Conservation (phyloP, 192 early-diverging fungal species). For the Spinellus fusiger region DNA sequence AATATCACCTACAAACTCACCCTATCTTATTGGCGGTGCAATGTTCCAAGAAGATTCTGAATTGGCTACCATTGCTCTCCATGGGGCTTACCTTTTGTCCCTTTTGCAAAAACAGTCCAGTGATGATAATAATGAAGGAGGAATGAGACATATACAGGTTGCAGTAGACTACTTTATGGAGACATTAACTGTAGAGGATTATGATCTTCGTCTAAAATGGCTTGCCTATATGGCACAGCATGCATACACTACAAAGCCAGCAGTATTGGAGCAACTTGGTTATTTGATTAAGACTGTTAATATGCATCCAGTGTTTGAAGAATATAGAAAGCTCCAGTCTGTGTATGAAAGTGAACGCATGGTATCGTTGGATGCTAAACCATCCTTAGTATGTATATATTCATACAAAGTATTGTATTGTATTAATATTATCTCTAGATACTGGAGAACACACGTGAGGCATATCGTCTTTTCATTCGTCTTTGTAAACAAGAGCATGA, state of each 20-base stretch:
- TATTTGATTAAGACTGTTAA: constrained; percentile 8
- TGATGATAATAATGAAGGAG: background rate
- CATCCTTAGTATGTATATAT: background rate
- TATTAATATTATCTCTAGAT: background rate
- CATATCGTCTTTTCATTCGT: constrained; percentile 21
- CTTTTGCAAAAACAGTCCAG: constrained; percentile 29
- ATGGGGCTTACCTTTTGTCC: constrained; percentile 48
- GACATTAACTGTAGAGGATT: constrained; percentile 36
- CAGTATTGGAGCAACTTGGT: constrained; percentile 16
- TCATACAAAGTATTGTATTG: background rate
- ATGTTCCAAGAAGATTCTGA: constrained; percentile 51
- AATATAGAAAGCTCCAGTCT: constrained; percentile 4
- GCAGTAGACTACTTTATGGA: constrained; percentile 50
- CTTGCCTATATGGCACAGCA: constrained; percentile 25
- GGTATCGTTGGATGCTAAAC: background rate
- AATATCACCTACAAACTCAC: constrained; percentile 36
- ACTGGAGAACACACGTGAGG: constrained; percentile 8
- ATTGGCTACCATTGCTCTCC: constrained; percentile 44
- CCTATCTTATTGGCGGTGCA: constrained; percentile 41
- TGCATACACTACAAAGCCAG: background rate
- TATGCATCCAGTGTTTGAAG: constrained; percentile 1
- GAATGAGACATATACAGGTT: constrained; percentile 17
- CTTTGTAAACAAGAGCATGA: constrained; percentile 24
- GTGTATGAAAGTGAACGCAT: background rate
- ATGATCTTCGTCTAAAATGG: constrained; percentile 40